Evolutionary conservation across 352 stramenopile species (phyloP).

Genomic region (Plasmopara viticola): DNA sequence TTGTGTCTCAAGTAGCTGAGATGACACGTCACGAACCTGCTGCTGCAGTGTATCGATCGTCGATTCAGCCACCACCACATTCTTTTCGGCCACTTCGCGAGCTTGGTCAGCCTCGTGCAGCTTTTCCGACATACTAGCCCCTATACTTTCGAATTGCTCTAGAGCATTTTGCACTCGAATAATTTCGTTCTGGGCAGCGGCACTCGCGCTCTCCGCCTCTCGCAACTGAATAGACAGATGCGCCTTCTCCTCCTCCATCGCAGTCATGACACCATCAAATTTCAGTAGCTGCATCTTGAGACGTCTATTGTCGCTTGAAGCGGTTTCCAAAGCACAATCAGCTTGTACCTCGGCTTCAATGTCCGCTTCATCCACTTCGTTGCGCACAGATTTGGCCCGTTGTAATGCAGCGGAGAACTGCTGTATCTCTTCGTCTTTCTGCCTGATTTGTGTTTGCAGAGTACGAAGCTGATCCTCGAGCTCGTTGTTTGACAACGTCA

Average conservation of each 20-base stretch:
- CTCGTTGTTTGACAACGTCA: constrained; percentile 19
- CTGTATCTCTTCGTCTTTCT: constrained; percentile 23
- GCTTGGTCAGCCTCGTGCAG: constrained; percentile 24
- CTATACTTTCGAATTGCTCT: constrained; percentile 27
- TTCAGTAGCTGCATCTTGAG: constrained; percentile 38
- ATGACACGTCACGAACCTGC: constrained; percentile 54
- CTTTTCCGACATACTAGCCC: constrained; percentile 22
- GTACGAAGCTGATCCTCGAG: constrained; percentile 20
- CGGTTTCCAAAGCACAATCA: constrained; percentile 20
- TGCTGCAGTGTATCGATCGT: constrained; percentile 45
- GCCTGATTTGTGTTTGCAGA: constrained; percentile 13
- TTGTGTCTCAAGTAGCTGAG: constrained; percentile 42
- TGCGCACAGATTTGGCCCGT: constrained; percentile 12
- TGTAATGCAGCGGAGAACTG: constrained; percentile 14
- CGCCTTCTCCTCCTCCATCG: constrained; percentile 47
- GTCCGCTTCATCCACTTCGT: constrained; percentile 15
- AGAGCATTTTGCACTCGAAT: constrained; percentile 28
- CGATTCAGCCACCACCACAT: constrained; percentile 21
- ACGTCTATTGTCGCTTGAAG: constrained; percentile 30
- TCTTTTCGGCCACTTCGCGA: constrained; percentile 23
- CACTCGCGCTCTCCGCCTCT: constrained; percentile 35
- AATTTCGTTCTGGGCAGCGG: constrained; percentile 28
- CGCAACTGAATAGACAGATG: constrained; percentile 37
- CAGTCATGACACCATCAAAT: constrained; percentile 38
- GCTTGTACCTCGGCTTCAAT: constrained; percentile 19